Evolutionary conservation across 2,329 filamentous ascomycete species (phyloP), one percentile per base, ranked within the genome.

Genomic region (Diaporthe citrichinensis): DNA sequence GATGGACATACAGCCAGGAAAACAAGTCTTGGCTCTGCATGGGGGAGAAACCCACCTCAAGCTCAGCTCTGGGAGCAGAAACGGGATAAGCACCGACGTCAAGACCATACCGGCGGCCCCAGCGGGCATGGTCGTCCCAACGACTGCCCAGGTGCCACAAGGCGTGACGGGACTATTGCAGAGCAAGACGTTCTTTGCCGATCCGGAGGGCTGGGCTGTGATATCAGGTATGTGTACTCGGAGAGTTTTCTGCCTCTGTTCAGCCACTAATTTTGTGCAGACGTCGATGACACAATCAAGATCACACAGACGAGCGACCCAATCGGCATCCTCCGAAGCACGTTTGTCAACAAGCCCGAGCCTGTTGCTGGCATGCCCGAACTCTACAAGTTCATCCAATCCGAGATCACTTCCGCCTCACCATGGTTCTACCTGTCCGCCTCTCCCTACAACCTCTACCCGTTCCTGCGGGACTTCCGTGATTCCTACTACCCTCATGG

Each of bases 261-360:
- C 36, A 44, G 10, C 17, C 28, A 25, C 72, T 71, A 17, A 68
- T 20, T 57, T 55, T 15, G 25, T 46, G 28, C 23, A 92, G 96
- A 98, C 80, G 91, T 98, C 78, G 97, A 98, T 81, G 96, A 98
- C 84, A 98, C 96, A 0, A 98, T 98, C 87, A 98, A 98, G 84
- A 87, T 96, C 78, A 98, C 96, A 0, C 88, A 94, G 83, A 98
- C 96, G 0, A 91, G 92, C 58, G 93, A 94, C 68, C 92, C 95
- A 0, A 88, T 94, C 10, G 95, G 95, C 3, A 96, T 98, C 80
- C 87, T 98, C 7, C 90, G 91, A 62, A 93, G 93, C 71, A 98
- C 96, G 0, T 98, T 98, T 80, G 90, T 94, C 62, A 93, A 96
- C 69, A 87, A 91, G 23, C 93, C 95, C 0, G 86, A 89, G 20